Percentiles rank a stretch among this genome's conserved stretches.
These are phyloP conservation scores for Lobulomyces angularis DNA, from an alignment of 192 early-diverging fungal species.

Conservation along the genomic window DNA sequence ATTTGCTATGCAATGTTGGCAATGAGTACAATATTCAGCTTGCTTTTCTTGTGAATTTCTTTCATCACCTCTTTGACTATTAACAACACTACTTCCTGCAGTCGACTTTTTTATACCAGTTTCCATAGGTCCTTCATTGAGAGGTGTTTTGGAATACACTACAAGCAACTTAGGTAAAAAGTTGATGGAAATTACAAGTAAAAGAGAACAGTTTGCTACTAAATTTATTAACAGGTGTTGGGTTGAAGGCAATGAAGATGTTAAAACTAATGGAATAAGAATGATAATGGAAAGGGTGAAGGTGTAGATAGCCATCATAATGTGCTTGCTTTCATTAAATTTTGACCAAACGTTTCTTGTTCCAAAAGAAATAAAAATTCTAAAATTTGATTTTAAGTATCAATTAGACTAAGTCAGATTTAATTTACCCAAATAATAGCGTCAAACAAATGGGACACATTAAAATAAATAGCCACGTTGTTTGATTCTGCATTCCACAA, in stretches of 20 bases:
- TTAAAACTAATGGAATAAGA: slow-evolving; percentile 7
- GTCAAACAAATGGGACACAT: slow-evolving; percentile 1
- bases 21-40: too few species aligned
- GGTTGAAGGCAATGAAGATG: slow-evolving; percentile 10
- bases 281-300: slow-evolving; percentile 6
- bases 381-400: too few species aligned
- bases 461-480: slow-evolving; percentile 8
- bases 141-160: too few species aligned
- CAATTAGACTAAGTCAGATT: too few species aligned
- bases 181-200: slow-evolving; percentile 8
- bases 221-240: slow-evolving; percentile 1
- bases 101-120: too few species aligned
- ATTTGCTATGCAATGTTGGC: too few species aligned
- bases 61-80: too few species aligned
- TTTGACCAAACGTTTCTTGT: slow-evolving; percentile 9
- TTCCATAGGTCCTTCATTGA: too few species aligned
- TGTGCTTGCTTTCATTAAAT: slow-evolving; percentile 10
- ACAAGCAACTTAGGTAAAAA: slow-evolving; percentile 11
- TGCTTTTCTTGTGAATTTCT: too few species aligned
- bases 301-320: slow-evolving; percentile 8
- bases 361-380: slow-evolving; percentile 4
- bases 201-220: slow-evolving; percentile 1
- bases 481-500: neutral
- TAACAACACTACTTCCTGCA: too few species aligned
- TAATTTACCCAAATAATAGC: slow-evolving; percentile 1